Conservation (phyloP, 441 rosid genomes). For the Sinapis alba region DNA sequence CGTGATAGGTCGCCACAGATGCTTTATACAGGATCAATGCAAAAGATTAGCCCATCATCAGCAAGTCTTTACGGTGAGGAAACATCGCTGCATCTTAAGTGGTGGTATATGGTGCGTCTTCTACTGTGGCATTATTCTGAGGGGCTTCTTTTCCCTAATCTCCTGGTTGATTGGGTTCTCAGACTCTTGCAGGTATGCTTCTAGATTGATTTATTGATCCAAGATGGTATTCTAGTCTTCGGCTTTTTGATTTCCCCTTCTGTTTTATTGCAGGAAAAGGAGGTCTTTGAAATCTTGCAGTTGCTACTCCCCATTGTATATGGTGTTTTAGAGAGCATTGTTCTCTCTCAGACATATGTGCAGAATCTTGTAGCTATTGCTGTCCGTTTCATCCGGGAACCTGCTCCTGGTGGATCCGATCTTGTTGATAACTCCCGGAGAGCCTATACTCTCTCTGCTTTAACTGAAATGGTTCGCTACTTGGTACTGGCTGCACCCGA, state of each 20-base stretch:
- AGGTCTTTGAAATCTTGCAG: slow-evolving; percentile 81
- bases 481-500: slow-evolving; percentile 94
- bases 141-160: slow-evolving; percentile 90
- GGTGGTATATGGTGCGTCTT: slow-evolving; percentile 96
- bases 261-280: slow-evolving; percentile 72
- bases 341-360: slow-evolving; percentile 91
- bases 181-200: slow-evolving; percentile 77
- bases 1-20: slow-evolving; percentile 79
- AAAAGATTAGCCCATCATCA: slow-evolving; percentile 56
- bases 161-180: slow-evolving; percentile 97
- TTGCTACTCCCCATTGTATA: slow-evolving; percentile 88
- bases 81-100: slow-evolving; percentile 83
- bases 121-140: slow-evolving; percentile 96
- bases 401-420: slow-evolving; percentile 95
- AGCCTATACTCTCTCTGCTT: slow-evolving; percentile 88
- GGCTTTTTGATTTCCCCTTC: slow-evolving; percentile 36
- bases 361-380: slow-evolving; percentile 76
- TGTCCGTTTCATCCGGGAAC: slow-evolving; percentile 79
- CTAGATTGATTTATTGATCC: slow-evolving; percentile 6
- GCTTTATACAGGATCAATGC: slow-evolving; percentile 69
- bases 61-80: slow-evolving; percentile 71
- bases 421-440: slow-evolving; percentile 96
- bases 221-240: slow-evolving; percentile 27
- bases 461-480: slow-evolving; percentile 92
- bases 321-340: slow-evolving; percentile 87